Evolutionary conservation across 352 stramenopile genomes (phyloP), one percentile per base, ranked within the genome.

Genomic region (Aphanomyces stellatus): DNA sequence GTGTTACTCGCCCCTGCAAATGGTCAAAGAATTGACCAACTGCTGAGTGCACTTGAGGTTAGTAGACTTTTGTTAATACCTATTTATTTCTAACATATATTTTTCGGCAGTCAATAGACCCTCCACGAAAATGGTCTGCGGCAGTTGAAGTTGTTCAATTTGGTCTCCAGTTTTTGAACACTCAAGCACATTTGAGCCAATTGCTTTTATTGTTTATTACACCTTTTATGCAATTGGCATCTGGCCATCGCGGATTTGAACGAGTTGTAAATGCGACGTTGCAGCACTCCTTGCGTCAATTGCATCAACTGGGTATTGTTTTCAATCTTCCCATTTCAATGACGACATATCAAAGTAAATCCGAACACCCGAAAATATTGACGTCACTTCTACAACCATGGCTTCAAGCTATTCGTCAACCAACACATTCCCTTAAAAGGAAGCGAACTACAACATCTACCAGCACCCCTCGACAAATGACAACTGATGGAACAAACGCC

Each of bases 391-490:
- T 67, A 17, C 46, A 67, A 27, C 60, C 60, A 22, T 67, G 60
- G 60, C 10, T 59, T 11, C 19, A 40, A 13, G 28, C 43, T 2
- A 19, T 67, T 17, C 25, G 13, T 13, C 30, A 31, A 28, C 60
- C 60, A 19, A 13, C 60, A 11, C 60, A 37, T 4, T 67, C 60
- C 17, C 60, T 67, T n/a, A 67, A 67, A 24, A 37, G 60, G n/a
- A 67, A 67, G 27, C 41, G 60, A 19, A 24, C 25, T 25, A 43
- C 42, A 3, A 22, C 22, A 13, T 8, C 24, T 0, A 15, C 27
- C 24, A 31, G 8, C 3, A 28, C 22, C 25, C 25, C 60, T 22
- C 37, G 22, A 8, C 19, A 19, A 43, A 51, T 41, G 59, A 51
- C 60, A 19, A 22, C 27, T 4, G 60, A 67, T 37, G 60, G 27